phyloP scores from a whole-genome alignment of 352 stramenopile genomes.

The Globisporangium spinosum region DNA sequence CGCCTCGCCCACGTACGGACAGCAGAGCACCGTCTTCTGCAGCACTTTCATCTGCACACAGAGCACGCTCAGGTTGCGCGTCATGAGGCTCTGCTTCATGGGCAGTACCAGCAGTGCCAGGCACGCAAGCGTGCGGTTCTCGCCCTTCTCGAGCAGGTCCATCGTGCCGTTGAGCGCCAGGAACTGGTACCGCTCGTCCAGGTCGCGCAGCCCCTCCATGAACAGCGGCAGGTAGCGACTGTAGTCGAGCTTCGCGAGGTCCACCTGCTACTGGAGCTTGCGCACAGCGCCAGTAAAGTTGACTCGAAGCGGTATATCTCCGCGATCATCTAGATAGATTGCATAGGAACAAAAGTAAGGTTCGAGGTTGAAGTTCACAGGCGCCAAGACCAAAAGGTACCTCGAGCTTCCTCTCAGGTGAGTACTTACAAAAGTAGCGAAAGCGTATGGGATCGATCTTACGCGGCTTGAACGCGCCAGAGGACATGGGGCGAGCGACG shows the following conservation, averaged over 20 bases:
- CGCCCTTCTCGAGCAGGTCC: slow-evolving; percentile 79
- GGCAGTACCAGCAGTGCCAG: slow-evolving; percentile 49
- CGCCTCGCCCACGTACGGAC: slow-evolving; percentile 78
- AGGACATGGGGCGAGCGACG: slow-evolving; percentile 38
- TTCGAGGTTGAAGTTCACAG: not conserved
- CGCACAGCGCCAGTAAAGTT: slow-evolving; percentile 72
- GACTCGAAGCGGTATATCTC: slow-evolving; percentile 65
- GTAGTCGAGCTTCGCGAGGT: slow-evolving; percentile 77
- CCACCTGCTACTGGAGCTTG: slow-evolving; percentile 69
- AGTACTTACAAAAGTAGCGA: slow-evolving; percentile 73
- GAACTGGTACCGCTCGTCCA: slow-evolving; percentile 84
- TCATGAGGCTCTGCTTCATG: slow-evolving; percentile 89
- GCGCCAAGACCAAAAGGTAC: not conserved
- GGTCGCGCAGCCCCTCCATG: slow-evolving; percentile 89
- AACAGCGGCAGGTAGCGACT: slow-evolving; percentile 89
- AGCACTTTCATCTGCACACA: slow-evolving; percentile 79
- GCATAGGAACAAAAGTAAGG: not conserved
- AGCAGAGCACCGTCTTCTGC: slow-evolving; percentile 64
- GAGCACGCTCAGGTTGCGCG: slow-evolving; percentile 62
- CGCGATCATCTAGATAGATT: slow-evolving; percentile 51
- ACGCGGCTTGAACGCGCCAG: slow-evolving; percentile 53
- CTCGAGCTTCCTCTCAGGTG: not conserved
- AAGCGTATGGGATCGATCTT: slow-evolving; percentile 76
- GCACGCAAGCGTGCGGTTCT: slow-evolving; percentile 56
- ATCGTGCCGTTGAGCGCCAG: slow-evolving; percentile 71